These are phyloP conservation scores for Fonsecaea pugnacius DNA, from an alignment of 2,329 filamentous ascomycete genomes.

Conservation along the genomic window DNA sequence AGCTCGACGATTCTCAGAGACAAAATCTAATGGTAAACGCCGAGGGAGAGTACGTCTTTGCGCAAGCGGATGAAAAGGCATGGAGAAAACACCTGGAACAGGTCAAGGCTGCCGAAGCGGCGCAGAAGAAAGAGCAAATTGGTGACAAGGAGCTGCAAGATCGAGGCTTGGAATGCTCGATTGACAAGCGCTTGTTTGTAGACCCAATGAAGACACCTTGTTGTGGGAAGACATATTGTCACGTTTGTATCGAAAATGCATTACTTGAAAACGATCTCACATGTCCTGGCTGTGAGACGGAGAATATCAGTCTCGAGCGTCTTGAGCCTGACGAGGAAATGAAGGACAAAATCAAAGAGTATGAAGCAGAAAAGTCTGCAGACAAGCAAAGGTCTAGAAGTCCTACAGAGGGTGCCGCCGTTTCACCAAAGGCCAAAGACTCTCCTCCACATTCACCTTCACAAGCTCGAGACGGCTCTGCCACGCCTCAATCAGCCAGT, in stretches of 20 bases:
- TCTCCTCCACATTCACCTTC: conserved; percentile 25
- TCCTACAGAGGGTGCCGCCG: conserved; percentile 28
- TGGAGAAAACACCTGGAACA: conserved; percentile 98
- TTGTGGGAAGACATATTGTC: conserved; percentile 98
- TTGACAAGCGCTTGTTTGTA: conserved; percentile 98
- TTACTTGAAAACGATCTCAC: conserved; percentile 97
- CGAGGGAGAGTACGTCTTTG: conserved; percentile 96
- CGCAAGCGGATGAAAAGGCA: conserved; percentile 89
- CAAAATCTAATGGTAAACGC: conserved; percentile 97
- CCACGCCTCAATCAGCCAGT: conserved; percentile 35
- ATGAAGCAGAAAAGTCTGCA: conserved; percentile 60
- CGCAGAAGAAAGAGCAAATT: conserved; percentile 74
- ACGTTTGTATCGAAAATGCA: conserved; percentile 99
- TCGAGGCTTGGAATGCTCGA: conserved; percentile 85
- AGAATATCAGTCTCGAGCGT: conserved; percentile 91
- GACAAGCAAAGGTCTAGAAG: conserved; percentile 46
- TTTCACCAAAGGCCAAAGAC: conserved; percentile 29
- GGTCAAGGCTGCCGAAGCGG: conserved; percentile 78
- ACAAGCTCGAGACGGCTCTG: conserved; percentile 31
- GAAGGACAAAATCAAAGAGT: conserved; percentile 76
- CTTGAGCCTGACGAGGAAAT: conserved; percentile 80
- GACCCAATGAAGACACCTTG: conserved; percentile 99
- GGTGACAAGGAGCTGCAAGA: conserved; percentile 87
- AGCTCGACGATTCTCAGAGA: conserved; percentile 73
- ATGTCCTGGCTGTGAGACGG: conserved; percentile 88